Evolutionary conservation across 2,329 filamentous ascomycete genomes (phyloP), one percentile per base, ranked within the genome.

Genomic region (Annulohypoxylon truncatum): DNA sequence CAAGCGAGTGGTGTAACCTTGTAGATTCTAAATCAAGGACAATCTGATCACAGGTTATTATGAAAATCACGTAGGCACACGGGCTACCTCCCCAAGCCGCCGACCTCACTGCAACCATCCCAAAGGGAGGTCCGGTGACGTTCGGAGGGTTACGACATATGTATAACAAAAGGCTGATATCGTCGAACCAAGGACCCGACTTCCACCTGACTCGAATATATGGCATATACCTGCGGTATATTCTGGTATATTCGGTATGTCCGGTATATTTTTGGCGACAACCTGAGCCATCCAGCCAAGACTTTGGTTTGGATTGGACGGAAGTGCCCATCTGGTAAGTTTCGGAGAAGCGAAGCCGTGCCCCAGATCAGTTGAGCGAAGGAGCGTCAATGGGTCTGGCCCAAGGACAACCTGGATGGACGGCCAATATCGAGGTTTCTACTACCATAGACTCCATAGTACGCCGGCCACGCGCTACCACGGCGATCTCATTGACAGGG

Each of bases 281-380:
- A n/a, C 31, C 54, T 46, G 31, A 55, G 52, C 56, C 44, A 62
- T 42, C 46, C 67, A 62, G 56, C 53, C 61, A 66, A 50, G 46
- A 52, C 44, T 33, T 33, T 35, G 20, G 61, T 50, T 69, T 66
- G 60, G 56, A 62, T 65, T 66, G 55, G 48, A 57, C 55, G 65
- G 62, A 56, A 55, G 58, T 62, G 71, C 70, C 67, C 70, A 72
- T 73, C 71, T 64, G 69, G 70, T 66, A 74, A 66, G 69, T 72
- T 69, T 73, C 72, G 71, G 72, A 73, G 69, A 71, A 52, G 33
- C 44, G 55, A 58, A 55, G 72, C 72, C 72, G 73, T 56, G 55
- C 54, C 67, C 66, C 66, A 67, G 64, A 70, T 66, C 58, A 67
- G 64, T 66, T 66, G 60, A 44, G 59, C 50, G 48, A 57, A 55